Evolutionary conservation across 1,139 yeast species (phyloP), one percentile per base, ranked within the genome.

Genomic region (Blastobotrys persicus): DNA sequence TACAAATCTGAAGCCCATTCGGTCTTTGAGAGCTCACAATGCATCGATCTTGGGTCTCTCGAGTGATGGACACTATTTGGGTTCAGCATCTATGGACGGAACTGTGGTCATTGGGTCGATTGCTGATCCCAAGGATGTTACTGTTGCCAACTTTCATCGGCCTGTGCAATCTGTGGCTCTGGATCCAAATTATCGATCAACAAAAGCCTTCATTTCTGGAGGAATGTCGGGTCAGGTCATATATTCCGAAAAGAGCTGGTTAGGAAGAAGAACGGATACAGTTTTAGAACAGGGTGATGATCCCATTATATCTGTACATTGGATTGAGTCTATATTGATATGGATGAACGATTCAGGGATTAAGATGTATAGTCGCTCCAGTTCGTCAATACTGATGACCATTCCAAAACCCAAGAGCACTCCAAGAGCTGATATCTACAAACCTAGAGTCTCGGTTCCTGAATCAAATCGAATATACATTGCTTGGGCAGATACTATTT

Each of bases 81-180:
- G 91, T 0, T 83, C 95, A 0, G 96, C 91, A 0, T 88, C 97
- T 0, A 84, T 91, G 74, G 98, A 92, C 63, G 98, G 98, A 0
- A 86, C 96, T 0, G 85, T 91, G 0, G 89, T 88, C 0, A 79
- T 91, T 9, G 94, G 96, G 0, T 78, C 91, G 0, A 71, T 86
- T 0, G 54, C 57, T 1, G 88, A 85, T 53, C 80, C 78, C 16
- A 71, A 75, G 26, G 94, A 85, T 58, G 79, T 85, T 2, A 74
- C 79, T 0, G 89, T 89, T 1, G 85, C 80, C 57, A 95, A 89
- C 65, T 88, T 89, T 65, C 85, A 86, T 60, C 71, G 98, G 31
- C 98, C 98, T 0, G 79, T 94, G 0, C 95, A 89, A 64, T 81
- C 95, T 0, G 94, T 92, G 2, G 85, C 91, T 0, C 66, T 94